These are phyloP conservation scores for Elongisporangium undulatum DNA, from an alignment of 352 stramenopile species.

Conservation along the genomic window DNA sequence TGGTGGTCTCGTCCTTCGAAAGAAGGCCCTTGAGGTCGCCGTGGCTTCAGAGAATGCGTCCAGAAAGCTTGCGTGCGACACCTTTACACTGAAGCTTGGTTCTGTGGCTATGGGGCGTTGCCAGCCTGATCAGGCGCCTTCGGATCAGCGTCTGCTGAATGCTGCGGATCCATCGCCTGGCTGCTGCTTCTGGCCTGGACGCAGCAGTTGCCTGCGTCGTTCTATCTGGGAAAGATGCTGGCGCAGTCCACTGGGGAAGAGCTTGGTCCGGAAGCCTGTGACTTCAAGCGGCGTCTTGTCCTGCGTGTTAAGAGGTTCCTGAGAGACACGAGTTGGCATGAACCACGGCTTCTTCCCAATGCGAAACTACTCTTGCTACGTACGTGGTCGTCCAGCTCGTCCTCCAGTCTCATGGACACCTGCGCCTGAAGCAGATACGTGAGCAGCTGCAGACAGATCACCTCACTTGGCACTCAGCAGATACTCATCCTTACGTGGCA, in stretches of 20 bases:
- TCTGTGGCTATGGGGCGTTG: not conserved
- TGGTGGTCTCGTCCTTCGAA: not conserved
- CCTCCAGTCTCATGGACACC: slow-evolving; percentile 39
- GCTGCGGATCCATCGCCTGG: not conserved
- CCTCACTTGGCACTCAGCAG: not conserved
- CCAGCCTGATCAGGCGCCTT: not conserved
- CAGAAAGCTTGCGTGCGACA: not conserved
- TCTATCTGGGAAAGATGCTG: slow-evolving; percentile 2
- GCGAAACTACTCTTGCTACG: not conserved
- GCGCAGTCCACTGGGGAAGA: slow-evolving; percentile 35
- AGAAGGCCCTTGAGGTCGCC: not conserved
- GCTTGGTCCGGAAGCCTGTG: slow-evolving; percentile 28
- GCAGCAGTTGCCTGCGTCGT: not conserved
- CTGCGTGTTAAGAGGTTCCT: slow-evolving; percentile 32
- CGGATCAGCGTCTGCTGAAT: not conserved
- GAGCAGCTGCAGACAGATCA: not conserved
- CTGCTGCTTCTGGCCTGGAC: not conserved
- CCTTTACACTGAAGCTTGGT: not conserved
- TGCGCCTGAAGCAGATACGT: slow-evolving; percentile 12
- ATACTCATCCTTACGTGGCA: slow-evolving; percentile 20
- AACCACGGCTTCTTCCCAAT: not conserved
- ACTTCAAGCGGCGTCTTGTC: slow-evolving; percentile 39
- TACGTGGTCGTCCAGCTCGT: slow-evolving; percentile 27
- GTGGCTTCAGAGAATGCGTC: not conserved
- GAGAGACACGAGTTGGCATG: not conserved